A percentile compares a stretch with the other conserved stretches of the same genome.
phyloP scores from a whole-genome alignment of 2,329 filamentous ascomycete species.

The Botrytis sinoallii region DNA sequence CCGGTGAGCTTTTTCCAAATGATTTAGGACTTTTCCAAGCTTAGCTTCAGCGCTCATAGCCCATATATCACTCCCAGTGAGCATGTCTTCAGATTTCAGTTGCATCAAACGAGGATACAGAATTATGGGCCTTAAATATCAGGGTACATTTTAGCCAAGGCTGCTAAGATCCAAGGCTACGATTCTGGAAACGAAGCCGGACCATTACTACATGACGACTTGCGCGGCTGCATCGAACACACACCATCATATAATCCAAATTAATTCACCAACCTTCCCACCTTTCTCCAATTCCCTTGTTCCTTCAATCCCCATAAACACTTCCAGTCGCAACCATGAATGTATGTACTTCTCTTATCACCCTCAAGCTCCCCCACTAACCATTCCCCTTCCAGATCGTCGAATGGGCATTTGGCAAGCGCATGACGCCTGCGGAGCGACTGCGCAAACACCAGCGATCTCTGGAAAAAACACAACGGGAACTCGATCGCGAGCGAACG shows the following conservation, averaged over 20 bases:
- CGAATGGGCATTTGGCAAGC: slow-evolving; percentile 99
- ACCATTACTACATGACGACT: slow-evolving; percentile 9
- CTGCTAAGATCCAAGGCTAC: slow-evolving; percentile 17
- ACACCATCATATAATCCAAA: slow-evolving; percentile 3
- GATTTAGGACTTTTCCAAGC: neutral
- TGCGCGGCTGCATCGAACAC: slow-evolving; percentile 1
- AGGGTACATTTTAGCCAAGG: neutral
- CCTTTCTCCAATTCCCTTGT: neutral
- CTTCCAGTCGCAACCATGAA: slow-evolving; percentile 46
- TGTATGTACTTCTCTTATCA: slow-evolving; percentile 41
- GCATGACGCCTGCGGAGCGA: slow-evolving; percentile 93
- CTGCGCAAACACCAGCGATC: slow-evolving; percentile 92
- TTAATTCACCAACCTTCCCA: neutral
- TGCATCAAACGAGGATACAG: neutral
- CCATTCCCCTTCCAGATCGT: slow-evolving; percentile 62
- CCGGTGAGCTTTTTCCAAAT: neutral
- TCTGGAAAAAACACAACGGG: slow-evolving; percentile 94
- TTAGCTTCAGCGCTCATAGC: neutral
- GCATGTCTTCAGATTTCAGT: neutral
- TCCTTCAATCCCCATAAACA: too few species aligned
- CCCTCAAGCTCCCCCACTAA: neutral
- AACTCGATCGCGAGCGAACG: slow-evolving; percentile 88
- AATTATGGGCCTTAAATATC: neutral
- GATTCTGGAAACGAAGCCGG: neutral
- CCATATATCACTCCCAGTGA: neutral